phyloP scores from a whole-genome alignment of 257 asterid genomes.

The Scutellaria galericulata region DNA sequence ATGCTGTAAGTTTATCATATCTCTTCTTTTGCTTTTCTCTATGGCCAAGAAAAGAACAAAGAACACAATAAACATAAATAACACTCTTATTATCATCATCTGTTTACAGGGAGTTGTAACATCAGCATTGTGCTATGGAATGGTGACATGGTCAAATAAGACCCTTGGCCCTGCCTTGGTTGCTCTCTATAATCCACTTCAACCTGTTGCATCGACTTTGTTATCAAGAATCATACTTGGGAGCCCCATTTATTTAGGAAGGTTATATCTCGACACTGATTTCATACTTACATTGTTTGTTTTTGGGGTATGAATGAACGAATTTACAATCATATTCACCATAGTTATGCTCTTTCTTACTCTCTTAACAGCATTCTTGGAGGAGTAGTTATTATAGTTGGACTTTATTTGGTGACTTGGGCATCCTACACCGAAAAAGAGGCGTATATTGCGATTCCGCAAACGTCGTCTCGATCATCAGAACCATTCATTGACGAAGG shows the following conservation, averaged over 20 bases:
- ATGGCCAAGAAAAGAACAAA: no score
- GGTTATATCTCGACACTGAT: constrained; percentile 48
- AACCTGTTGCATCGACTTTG: constrained; percentile 91
- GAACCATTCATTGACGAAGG: background rate
- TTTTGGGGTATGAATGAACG: no score
- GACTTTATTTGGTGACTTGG: constrained; percentile 96
- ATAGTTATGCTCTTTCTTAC: background rate
- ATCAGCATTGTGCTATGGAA: constrained; percentile 87
- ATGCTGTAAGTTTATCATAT: constrained; percentile 70
- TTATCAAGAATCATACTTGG: constrained; percentile 85
- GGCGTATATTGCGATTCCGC: background rate
- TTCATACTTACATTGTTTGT: background rate
- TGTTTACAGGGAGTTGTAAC: constrained; percentile 76
- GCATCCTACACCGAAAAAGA: constrained; percentile 49
- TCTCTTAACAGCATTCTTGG: constrained; percentile 73
- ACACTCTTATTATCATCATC: background rate
- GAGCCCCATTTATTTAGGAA: constrained; percentile 92
- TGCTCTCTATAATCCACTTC: constrained; percentile 88
- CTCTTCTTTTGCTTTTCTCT: background rate
- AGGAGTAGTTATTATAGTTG: constrained; percentile 77
- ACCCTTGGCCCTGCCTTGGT: constrained; percentile 90
- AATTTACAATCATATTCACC: no score
- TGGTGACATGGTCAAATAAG: constrained; percentile 88
- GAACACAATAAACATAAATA: no score
- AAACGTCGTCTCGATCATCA: background rate